These are phyloP conservation scores for Candida xiaguanensis DNA, from an alignment of 805 yeast genomes.

Conservation along the genomic window DNA sequence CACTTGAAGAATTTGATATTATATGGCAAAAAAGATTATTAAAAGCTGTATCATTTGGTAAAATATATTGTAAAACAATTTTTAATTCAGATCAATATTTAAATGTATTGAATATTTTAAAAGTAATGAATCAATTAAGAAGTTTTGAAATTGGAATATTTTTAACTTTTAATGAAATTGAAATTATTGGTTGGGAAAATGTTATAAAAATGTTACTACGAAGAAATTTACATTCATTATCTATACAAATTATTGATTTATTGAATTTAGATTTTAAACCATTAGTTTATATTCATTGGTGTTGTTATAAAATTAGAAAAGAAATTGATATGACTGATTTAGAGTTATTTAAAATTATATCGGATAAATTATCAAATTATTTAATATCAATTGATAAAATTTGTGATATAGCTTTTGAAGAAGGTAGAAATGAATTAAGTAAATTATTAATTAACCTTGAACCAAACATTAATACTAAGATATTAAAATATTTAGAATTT, in stretches of 20 bases:
- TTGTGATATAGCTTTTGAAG: constrained; percentile 66
- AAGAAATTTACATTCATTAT: constrained; percentile 58
- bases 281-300: constrained; percentile 72
- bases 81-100: constrained; percentile 60
- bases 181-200: constrained; percentile 48
- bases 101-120: constrained; percentile 53
- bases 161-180: constrained; percentile 56
- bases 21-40: constrained; percentile 76
- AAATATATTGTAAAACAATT: constrained; percentile 49
- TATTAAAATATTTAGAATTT: constrained; percentile 58
- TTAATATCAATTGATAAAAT: constrained; percentile 51
- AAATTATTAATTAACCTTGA: constrained; percentile 67
- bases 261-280: constrained; percentile 33
- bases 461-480: constrained; percentile 55
- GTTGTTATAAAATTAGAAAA: constrained; percentile 59
- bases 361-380: constrained; percentile 44
- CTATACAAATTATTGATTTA: constrained; percentile 57
- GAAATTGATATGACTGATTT: constrained; percentile 56
- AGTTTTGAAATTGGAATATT: constrained; percentile 63
- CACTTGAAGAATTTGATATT: constrained; percentile 73
- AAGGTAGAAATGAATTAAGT: constrained; percentile 73
- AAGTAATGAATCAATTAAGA: constrained; percentile 69
- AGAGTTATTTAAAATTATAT: constrained; percentile 49
- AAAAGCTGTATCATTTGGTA: constrained; percentile 84
- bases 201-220: constrained; percentile 55